Conservation (phyloP, 2,329 filamentous ascomycete species). For the Hypoxylon sp. region DNA sequence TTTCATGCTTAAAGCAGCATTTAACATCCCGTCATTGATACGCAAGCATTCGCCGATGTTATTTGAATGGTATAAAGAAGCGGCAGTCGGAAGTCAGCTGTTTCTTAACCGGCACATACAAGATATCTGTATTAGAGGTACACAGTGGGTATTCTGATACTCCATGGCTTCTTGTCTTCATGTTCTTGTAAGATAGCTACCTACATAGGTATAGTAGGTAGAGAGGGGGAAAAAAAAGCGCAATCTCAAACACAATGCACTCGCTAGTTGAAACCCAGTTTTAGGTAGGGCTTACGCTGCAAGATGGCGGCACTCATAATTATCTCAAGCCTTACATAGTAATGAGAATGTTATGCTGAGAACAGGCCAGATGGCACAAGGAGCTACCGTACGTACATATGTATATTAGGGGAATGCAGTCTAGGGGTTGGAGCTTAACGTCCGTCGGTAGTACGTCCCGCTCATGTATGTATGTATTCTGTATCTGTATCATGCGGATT, state of each 20-base stretch:
- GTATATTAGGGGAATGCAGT: background rate
- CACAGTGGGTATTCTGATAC: background rate
- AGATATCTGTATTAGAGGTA: background rate
- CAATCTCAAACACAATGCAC: slow-evolving; percentile 16
- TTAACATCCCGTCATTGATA: slow-evolving; percentile 28
- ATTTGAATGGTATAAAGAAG: background rate
- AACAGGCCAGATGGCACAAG: background rate
- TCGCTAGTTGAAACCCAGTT: slow-evolving; percentile 18
- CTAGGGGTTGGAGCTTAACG: background rate
- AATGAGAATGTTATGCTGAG: slow-evolving; percentile 16
- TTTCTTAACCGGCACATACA: slow-evolving; percentile 10
- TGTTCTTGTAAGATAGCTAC: too few relatives aligned
- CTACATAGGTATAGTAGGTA: background rate
- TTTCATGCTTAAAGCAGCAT: slow-evolving; percentile 28
- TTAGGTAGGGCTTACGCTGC: slow-evolving; percentile 36
- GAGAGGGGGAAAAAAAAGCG: background rate
- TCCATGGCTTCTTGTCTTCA: background rate
- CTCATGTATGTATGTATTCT: slow-evolving; percentile 11
- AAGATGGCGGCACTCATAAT: slow-evolving; percentile 21
- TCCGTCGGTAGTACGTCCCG: background rate
- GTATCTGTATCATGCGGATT: slow-evolving; percentile 11
- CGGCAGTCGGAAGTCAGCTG: slow-evolving; percentile 18
- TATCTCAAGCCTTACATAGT: background rate
- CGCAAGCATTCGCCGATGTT: slow-evolving; percentile 9
- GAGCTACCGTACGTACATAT: background rate